Percentiles rank a stretch among this genome's conserved stretches.
phyloP scores from a whole-genome alignment of 2,329 filamentous ascomycete species.

The Monilinia fructicola region DNA sequence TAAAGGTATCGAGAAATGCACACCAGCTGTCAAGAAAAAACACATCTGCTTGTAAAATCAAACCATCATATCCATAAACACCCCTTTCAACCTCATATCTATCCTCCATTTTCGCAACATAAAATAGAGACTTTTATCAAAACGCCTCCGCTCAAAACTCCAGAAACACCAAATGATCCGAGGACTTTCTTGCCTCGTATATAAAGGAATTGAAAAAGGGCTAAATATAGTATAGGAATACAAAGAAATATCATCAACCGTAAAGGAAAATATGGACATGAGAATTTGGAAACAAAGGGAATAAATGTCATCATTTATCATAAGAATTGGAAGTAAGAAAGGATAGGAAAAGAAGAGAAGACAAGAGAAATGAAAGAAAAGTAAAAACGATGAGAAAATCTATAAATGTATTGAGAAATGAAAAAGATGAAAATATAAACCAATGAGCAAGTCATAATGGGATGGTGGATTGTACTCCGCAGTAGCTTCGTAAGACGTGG shows the following conservation, averaged over 20 bases:
- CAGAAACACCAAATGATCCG: not conserved
- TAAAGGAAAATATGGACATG: not conserved
- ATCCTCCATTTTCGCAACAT: not conserved
- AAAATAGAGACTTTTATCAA: not conserved
- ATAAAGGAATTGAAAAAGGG: not conserved
- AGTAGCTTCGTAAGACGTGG: not conserved
- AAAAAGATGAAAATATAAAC: not conserved
- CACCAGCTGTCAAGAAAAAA: not conserved
- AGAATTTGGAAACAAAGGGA: conserved; percentile 1
- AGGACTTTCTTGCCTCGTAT: not conserved
- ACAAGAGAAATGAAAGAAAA: not conserved
- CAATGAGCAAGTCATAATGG: not conserved
- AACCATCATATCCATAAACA: not conserved
- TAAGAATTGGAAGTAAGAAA: not conserved
- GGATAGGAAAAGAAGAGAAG: not conserved
- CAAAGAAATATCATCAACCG: not conserved
- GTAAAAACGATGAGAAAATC: not conserved
- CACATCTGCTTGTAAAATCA: not conserved
- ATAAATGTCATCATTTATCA: not conserved
- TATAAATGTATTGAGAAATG: not conserved
- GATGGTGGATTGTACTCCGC: not conserved
- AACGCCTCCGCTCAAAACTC: not conserved
- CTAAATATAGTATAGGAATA: not conserved
- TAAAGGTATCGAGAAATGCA: not conserved
- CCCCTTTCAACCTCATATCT: not conserved